phyloP scores from a whole-genome alignment of 169 alveolate genomes.

The Plasmodium chabaudi region DNA sequence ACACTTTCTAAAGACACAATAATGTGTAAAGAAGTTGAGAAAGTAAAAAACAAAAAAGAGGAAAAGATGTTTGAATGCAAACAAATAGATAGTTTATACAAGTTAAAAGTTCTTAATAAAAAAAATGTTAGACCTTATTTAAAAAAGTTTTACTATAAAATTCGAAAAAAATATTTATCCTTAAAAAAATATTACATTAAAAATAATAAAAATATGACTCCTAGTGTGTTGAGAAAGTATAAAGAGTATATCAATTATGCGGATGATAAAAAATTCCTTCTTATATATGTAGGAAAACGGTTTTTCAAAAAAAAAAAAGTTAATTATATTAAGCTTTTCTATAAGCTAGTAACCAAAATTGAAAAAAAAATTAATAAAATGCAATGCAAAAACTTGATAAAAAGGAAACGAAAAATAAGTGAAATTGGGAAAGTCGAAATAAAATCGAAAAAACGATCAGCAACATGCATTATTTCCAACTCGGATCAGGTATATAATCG shows the following conservation, averaged over 20 bases:
- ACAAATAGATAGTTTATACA: slow-evolving; percentile 50
- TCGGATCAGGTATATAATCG: neutral
- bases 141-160: slow-evolving; percentile 60
- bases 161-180: slow-evolving; percentile 58
- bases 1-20: neutral
- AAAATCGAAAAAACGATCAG: too few species aligned
- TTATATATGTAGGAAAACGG: slow-evolving; percentile 20
- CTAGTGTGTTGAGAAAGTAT: neutral
- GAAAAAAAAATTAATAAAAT: slow-evolving; percentile 4
- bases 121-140: slow-evolving; percentile 65
- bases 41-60: neutral
- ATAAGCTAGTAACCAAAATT: slow-evolving; percentile 9
- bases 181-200: slow-evolving; percentile 38
- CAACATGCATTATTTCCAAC: neutral
- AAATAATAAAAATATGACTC: neutral
- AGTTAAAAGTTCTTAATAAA: slow-evolving; percentile 25
- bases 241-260: slow-evolving; percentile 15
- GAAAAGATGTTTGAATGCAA: neutral
- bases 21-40: neutral
- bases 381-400: neutral
- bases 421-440: neutral
- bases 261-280: slow-evolving; percentile 14
- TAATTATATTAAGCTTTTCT: slow-evolving; percentile 40
- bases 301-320: slow-evolving; percentile 39
- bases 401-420: slow-evolving; percentile 1